These are phyloP conservation scores for Acacia crassicarpa DNA, from an alignment of 306 rosid species.

Conservation along the genomic window DNA sequence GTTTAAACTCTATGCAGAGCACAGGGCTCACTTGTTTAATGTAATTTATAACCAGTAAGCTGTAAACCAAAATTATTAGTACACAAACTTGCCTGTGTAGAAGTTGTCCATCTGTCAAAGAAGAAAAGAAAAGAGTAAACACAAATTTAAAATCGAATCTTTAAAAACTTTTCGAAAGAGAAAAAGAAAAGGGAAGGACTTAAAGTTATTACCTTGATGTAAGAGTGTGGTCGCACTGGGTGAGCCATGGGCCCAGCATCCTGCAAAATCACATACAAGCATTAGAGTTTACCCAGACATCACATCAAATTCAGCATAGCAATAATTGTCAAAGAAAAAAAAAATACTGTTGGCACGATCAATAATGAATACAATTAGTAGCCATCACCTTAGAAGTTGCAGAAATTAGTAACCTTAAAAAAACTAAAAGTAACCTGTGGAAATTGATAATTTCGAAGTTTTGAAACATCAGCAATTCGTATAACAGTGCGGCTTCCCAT, in stretches of 20 bases:
- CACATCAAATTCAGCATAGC: constrained; percentile 6
- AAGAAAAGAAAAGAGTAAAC: constrained; percentile 22
- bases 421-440: constrained; percentile 74
- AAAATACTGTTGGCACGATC: background rate
- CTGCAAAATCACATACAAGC: constrained; percentile 49
- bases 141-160: constrained; percentile 27
- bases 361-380: constrained; percentile 7
- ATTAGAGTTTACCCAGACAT: constrained; percentile 20
- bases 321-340: background rate
- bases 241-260: constrained; percentile 99
- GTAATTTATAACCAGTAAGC: constrained; percentile 23
- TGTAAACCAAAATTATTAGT: constrained; percentile 20
- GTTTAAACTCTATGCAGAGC: background rate
- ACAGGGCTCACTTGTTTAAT: background rate
- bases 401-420: constrained; percentile 2
- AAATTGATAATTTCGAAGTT: constrained; percentile 87
- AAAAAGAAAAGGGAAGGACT: constrained; percentile 21
- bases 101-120: constrained; percentile 96
- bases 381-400: constrained; percentile 11
- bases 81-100: constrained; percentile 76
- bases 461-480: constrained; percentile 87
- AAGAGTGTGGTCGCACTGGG: constrained; percentile 98
- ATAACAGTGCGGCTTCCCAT: constrained; percentile 94
- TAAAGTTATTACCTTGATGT: constrained; percentile 77
- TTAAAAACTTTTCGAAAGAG: constrained; percentile 7